A percentile compares a stretch with the other conserved stretches of the same genome.
These are phyloP conservation scores for Ceratocystis destructans DNA, from an alignment of 2,329 filamentous ascomycete species.

Conservation along the genomic window DNA sequence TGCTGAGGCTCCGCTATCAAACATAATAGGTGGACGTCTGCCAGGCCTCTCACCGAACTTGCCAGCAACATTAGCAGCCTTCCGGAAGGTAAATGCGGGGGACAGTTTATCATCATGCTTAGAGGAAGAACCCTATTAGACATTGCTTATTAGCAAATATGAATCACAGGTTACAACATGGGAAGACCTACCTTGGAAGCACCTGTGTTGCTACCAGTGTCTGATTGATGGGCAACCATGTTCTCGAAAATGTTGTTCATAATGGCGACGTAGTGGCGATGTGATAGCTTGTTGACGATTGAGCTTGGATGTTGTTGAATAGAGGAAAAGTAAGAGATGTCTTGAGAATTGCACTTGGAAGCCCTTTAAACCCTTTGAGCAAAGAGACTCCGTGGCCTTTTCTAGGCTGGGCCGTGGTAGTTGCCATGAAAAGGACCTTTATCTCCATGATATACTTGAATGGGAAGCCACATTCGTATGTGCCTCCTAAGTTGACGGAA, in stretches of 20 bases:
- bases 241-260: slow-evolving; percentile 8
- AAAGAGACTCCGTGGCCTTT: neutral
- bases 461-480: neutral
- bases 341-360: neutral
- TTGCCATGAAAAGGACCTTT: neutral
- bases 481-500: neutral
- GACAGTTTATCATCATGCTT: neutral
- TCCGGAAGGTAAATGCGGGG: slow-evolving; percentile 16
- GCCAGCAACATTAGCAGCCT: slow-evolving; percentile 18
- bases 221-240: slow-evolving; percentile 8
- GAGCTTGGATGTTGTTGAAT: neutral
- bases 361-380: neutral
- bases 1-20: neutral
- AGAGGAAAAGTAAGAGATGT: neutral
- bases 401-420: neutral
- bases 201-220: neutral
- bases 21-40: neutral
- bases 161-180: too few species aligned
- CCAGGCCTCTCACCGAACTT: slow-evolving; percentile 13
- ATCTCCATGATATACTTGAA: neutral
- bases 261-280: neutral
- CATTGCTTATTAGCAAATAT: neutral
- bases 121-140: neutral
- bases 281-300: neutral
- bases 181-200: neutral